Conservation (phyloP, 305 asterid genomes). For the Fraxinus baroniana region DNA sequence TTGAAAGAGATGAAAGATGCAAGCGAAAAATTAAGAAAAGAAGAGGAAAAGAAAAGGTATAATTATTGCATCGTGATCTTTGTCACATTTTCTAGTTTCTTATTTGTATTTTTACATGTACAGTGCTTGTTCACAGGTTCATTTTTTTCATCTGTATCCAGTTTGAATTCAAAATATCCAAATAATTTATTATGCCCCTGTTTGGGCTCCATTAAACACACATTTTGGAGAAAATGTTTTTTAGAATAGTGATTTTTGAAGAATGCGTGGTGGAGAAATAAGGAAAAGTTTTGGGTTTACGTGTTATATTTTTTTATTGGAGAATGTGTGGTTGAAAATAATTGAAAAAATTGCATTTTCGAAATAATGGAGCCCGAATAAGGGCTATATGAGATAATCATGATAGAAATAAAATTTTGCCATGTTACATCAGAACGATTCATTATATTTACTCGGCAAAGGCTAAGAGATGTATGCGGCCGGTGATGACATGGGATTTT, state of each 20-base stretch:
- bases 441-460: conserved; percentile 2
- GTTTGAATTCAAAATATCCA: background rate
- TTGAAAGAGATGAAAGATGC: conserved; percentile 66
- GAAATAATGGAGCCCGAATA: background rate
- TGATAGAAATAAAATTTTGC: background rate
- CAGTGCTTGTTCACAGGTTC: conserved; percentile 11
- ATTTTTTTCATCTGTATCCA: background rate
- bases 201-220: background rate
- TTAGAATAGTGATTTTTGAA: too few species aligned
- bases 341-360: too few species aligned
- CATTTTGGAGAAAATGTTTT: background rate
- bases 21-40: conserved; percentile 65
- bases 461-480: background rate
- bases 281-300: background rate
- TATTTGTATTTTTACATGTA: background rate
- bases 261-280: background rate
- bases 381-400: background rate
- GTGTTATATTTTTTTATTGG: background rate
- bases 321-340: too few species aligned
- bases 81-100: background rate
- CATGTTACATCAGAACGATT: background rate
- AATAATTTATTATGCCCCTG: background rate
- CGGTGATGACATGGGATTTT: conserved; percentile 9
- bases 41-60: conserved; percentile 91
- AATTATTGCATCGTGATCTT: conserved; percentile 1